phyloP scores from a whole-genome alignment of 2,329 filamentous ascomycete genomes.

The Aspergillus persii region DNA sequence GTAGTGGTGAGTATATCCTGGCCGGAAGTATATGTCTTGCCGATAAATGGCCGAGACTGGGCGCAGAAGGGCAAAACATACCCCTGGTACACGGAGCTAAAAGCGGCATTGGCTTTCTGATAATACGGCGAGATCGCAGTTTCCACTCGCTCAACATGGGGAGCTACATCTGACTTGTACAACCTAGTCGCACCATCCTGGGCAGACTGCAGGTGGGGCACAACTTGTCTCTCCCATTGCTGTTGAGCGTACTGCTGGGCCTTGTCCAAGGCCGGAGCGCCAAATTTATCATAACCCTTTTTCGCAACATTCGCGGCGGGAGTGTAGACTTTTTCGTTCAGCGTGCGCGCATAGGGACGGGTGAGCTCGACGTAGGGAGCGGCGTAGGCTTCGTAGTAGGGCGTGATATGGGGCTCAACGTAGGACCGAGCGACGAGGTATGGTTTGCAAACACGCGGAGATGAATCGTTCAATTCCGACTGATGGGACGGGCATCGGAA shows the following conservation, averaged over 20 bases:
- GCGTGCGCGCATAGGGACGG: conserved; percentile 66
- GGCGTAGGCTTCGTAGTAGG: conserved; percentile 82
- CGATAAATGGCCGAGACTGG: conserved; percentile 69
- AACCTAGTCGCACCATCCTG: conserved; percentile 60
- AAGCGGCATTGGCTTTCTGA: conserved; percentile 64
- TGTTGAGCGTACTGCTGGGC: conserved; percentile 63
- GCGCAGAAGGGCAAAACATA: conserved; percentile 74
- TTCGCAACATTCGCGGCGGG: conserved; percentile 67
- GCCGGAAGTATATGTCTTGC: conserved; percentile 64
- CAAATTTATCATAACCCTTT: conserved; percentile 64
- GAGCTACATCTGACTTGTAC: conserved; percentile 70
- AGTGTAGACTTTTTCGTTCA: conserved; percentile 61
- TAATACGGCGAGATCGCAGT: conserved; percentile 69
- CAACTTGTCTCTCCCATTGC: conserved; percentile 76
- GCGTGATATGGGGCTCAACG: conserved; percentile 71
- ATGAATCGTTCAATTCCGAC: conserved; percentile 64
- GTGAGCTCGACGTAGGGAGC: conserved; percentile 76
- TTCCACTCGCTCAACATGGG: conserved; percentile 65
- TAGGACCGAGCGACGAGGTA: conserved; percentile 68
- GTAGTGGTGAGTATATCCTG: conserved; percentile 67
- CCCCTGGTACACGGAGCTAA: conserved; percentile 32
- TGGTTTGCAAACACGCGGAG: conserved; percentile 77
- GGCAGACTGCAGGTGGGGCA: conserved; percentile 69
- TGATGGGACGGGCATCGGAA: conserved; percentile 76
- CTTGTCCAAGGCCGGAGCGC: conserved; percentile 68